Evolutionary conservation across 208 protist genomes (phyloP), one percentile per base, ranked within the genome.

Genomic region (Acanthamoeba triangularis): DNA sequence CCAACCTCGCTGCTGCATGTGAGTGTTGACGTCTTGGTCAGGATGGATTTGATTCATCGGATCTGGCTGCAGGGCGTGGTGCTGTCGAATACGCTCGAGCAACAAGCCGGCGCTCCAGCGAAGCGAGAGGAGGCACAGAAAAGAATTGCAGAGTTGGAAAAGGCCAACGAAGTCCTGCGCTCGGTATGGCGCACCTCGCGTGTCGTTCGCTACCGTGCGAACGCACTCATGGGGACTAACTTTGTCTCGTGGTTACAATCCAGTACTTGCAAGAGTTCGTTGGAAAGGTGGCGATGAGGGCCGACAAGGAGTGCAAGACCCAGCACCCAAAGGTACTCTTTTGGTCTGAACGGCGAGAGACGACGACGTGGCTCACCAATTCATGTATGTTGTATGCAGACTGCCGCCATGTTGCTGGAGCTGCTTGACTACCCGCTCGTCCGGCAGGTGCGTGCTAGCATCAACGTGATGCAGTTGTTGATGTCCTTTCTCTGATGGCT

Each of bases 181-280:
- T 90, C 82, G 49, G 82, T 90, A 90, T 44, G 69, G 8, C 54
- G 16, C 13, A 25, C 8, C 54, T 20, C 10, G 2, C 54, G 25
- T 76, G n/a, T 72, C n/a, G n/a, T n/a, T n/a, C n/a, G n/a, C n/a
- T n/a, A n/a, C n/a, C n/a, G n/a, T n/a, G n/a, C n/a, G n/a, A n/a
- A n/a, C n/a, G n/a, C n/a, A n/a, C n/a, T n/a, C n/a, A n/a, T n/a
- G n/a, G n/a, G n/a, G n/a, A n/a, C n/a, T 30, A 72, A 33, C 63
- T 33, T 72, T 30, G 61, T 69, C n/a, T 69, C n/a, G 61, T 11
- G 20, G 61, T 30, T 69, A 8, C 8, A 30, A 30, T 84, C 11
- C 28, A 90, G 82, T 90, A 90, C 33, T 61, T 90, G 41, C 82
- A 61, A 90, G 37, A 90, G n/a, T 90, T 90, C 28, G 82, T 90